Evolutionary conservation across 257 asterid genomes (phyloP).

Genomic region (Paraleonurus japonicus): DNA sequence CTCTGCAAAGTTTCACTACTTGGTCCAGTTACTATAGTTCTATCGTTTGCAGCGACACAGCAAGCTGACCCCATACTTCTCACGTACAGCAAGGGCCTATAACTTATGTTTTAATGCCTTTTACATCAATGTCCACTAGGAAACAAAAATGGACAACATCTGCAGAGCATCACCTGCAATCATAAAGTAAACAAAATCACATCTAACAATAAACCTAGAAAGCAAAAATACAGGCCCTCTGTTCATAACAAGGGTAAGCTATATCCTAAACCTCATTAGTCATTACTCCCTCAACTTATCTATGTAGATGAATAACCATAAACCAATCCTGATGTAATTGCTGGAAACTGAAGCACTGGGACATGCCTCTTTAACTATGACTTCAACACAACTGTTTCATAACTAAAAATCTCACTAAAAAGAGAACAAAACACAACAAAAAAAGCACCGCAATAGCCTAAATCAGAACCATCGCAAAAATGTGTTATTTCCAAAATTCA

Average conservation of each 20-base stretch:
- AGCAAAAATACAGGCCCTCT: background rate
- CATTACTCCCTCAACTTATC: slow-evolving; percentile 1
- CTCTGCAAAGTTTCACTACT: slow-evolving; percentile 53
- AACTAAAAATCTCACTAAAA: background rate
- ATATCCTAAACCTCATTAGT: background rate
- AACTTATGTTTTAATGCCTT: slow-evolving; percentile 13
- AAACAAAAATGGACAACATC: background rate
- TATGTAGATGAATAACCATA: background rate
- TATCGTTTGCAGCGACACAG: slow-evolving; percentile 77
- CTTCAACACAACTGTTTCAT: background rate
- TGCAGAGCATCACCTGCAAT: slow-evolving; percentile 27
- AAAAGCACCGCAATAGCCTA: background rate
- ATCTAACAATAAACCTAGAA: slow-evolving; percentile 2
- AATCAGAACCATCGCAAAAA: background rate
- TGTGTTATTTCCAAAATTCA: background rate
- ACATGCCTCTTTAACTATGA: background rate
- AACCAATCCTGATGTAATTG: background rate
- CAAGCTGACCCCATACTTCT: slow-evolving; percentile 83
- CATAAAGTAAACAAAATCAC: slow-evolving; percentile 5
- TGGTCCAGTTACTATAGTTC: slow-evolving; percentile 55
- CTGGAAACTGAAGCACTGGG: background rate
- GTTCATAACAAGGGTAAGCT: background rate
- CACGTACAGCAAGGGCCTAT: slow-evolving; percentile 14
- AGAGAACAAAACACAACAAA: background rate
- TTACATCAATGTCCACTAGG: slow-evolving; percentile 16